Conservation (phyloP, 2,329 filamentous ascomycete species). For the Paecilomyces dactylethromorphus region DNA sequence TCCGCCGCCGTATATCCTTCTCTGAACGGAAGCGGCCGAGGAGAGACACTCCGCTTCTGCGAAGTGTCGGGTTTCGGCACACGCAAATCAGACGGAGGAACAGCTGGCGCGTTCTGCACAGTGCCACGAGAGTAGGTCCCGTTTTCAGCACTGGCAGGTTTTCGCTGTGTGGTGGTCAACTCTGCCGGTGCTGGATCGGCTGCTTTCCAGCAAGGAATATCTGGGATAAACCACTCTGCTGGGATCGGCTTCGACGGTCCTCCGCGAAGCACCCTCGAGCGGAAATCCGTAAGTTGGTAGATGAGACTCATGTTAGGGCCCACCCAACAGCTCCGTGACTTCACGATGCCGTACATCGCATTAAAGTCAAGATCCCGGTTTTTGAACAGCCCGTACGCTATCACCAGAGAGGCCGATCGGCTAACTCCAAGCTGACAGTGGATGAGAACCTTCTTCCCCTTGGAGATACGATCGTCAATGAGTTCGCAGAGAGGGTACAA, state of each 20-base stretch:
- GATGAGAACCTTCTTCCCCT: conserved; percentile 55
- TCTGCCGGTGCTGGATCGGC: not conserved
- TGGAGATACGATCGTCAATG: conserved; percentile 52
- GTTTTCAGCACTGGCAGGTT: not conserved
- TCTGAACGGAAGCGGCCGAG: conserved; percentile 31
- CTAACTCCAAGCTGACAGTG: conserved; percentile 62
- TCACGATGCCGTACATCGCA: conserved; percentile 58
- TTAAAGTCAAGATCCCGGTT: conserved; percentile 57
- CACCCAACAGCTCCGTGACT: conserved; percentile 60
- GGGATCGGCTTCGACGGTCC: conserved; percentile 23
- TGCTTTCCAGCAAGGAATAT: conserved; percentile 15
- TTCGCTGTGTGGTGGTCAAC: not conserved
- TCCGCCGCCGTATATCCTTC: conserved; percentile 24
- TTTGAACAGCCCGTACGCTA: conserved; percentile 60
- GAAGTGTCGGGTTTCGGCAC: not conserved
- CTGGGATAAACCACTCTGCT: conserved; percentile 28
- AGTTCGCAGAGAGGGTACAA: conserved; percentile 53
- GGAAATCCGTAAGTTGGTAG: conserved; percentile 61
- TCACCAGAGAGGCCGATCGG: conserved; percentile 59
- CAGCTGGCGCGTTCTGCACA: not conserved
- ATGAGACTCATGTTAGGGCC: conserved; percentile 64
- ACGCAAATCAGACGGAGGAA: not conserved
- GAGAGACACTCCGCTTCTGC: conserved; percentile 26
- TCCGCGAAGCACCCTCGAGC: conserved; percentile 33
- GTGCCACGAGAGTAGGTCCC: not conserved